Percentiles rank a stretch among this genome's conserved stretches.
Conservation (phyloP, 129 eudicot genomes). For the Solidago caesia region DNA sequence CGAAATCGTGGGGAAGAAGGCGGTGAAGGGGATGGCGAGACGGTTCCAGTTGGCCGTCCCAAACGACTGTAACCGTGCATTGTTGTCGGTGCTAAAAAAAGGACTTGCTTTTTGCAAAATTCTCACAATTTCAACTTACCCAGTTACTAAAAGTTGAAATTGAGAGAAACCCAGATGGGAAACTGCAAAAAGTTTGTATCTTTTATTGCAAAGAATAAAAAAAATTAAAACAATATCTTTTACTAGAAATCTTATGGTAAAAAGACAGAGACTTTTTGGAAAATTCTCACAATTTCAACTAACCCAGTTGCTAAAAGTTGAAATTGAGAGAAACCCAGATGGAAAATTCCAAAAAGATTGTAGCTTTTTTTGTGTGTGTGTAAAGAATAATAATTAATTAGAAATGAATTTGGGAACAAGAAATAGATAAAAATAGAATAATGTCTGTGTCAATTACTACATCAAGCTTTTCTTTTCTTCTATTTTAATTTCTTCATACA, state of each 20-base stretch:
- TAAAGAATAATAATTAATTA: too few relatives aligned
- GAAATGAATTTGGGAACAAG: slow-evolving; percentile 1
- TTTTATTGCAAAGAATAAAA: too few relatives aligned
- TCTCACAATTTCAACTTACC: slow-evolving; percentile 12
- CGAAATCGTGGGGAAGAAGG: slow-evolving; percentile 82
- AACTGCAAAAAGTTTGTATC: neutral
- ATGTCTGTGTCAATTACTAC: too few relatives aligned
- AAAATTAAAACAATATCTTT: too few relatives aligned
- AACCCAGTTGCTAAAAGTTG: neutral
- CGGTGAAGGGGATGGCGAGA: slow-evolving; percentile 55
- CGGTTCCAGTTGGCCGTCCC: slow-evolving; percentile 42
- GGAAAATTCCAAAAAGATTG: neutral
- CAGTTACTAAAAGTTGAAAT: neutral
- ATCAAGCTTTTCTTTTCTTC: too few relatives aligned
- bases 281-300: slow-evolving; percentile 10
- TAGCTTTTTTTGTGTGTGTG: too few relatives aligned
- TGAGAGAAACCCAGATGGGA: slow-evolving; percentile 14
- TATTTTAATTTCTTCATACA: too few relatives aligned
- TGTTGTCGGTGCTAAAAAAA: neutral
- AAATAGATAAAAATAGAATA: slow-evolving; percentile 11
- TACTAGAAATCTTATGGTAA: too few relatives aligned
- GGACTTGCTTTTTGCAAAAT: neutral
- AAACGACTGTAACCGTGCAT: slow-evolving; percentile 97
- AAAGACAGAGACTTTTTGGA: neutral
- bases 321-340: slow-evolving; percentile 18